Conservation (phyloP, 202 grass and related monocot species). For the Carex arenaria region DNA sequence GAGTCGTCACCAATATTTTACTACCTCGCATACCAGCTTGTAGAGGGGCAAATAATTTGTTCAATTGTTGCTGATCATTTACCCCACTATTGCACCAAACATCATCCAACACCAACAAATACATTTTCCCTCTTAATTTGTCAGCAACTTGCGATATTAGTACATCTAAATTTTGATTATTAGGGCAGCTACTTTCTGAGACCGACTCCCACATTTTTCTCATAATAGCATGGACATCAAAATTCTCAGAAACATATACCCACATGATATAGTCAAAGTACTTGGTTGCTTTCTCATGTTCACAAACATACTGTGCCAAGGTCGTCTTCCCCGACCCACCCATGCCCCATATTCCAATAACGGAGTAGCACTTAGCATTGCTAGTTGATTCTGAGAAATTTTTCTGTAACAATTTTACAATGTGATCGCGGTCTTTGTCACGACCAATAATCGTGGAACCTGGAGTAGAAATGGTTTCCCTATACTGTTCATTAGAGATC, state of each 20-base stretch:
- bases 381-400: background rate
- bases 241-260: too few relatives aligned
- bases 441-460: background rate
- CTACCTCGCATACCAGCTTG: too few relatives aligned
- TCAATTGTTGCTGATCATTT: too few relatives aligned
- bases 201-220: too few relatives aligned
- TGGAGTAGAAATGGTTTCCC: background rate
- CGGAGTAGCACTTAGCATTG: background rate
- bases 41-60: too few relatives aligned
- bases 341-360: background rate
- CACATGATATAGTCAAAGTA: too few relatives aligned
- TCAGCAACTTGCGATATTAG: background rate
- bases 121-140: background rate
- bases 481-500: background rate
- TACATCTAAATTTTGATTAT: background rate
- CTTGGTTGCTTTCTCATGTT: background rate
- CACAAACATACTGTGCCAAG: background rate
- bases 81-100: too few relatives aligned
- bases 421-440: background rate
- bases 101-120: slow-evolving; percentile 26
- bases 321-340: background rate
- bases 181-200: background rate
- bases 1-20: slow-evolving; percentile 25
- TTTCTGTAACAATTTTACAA: background rate
- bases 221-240: too few relatives aligned